These are phyloP conservation scores for Peronospora belbahrii DNA, from an alignment of 352 stramenopile species.

Conservation along the genomic window DNA sequence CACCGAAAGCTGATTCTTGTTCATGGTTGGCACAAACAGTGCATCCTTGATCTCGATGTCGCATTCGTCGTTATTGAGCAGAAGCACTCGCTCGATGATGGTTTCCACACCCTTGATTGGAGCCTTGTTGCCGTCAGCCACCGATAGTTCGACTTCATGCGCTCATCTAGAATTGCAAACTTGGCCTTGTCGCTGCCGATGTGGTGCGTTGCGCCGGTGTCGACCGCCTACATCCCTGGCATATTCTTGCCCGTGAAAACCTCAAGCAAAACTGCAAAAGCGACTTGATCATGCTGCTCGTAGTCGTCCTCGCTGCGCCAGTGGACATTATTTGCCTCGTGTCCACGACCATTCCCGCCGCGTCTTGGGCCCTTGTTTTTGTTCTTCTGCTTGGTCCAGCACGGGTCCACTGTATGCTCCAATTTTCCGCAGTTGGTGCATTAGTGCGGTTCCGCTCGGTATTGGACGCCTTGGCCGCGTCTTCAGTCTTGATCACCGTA, in stretches of 20 bases:
- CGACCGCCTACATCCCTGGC: conserved; percentile 3
- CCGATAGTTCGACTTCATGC: no score
- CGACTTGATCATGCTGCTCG: neutral
- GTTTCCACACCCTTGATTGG: no score
- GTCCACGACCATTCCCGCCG: conserved; percentile 6
- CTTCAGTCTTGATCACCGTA: conserved; percentile 6
- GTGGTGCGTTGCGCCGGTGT: conserved; percentile 13
- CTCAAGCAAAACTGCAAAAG: conserved; percentile 14
- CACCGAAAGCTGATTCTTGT: no score
- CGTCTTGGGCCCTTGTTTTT: conserved; percentile 4
- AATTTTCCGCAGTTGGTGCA: conserved; percentile 14
- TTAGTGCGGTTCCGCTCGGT: conserved; percentile 4
- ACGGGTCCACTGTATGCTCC: conserved; percentile 10
- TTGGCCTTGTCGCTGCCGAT: neutral
- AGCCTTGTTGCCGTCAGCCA: no score
- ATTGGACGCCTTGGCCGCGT: conserved; percentile 9
- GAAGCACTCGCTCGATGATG: no score
- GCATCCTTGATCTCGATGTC: no score
- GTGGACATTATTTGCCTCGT: conserved; percentile 6
- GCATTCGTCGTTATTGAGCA: no score
- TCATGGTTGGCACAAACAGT: no score
- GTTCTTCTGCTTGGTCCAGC: conserved; percentile 18
- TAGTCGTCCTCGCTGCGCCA: neutral
- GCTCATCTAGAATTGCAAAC: neutral
- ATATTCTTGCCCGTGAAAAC: conserved; percentile 7